A percentile compares a stretch with the other conserved stretches of the same genome.
Evolutionary conservation across 805 yeast genomes (phyloP).

Genomic region (Lipomyces sp.): DNA sequence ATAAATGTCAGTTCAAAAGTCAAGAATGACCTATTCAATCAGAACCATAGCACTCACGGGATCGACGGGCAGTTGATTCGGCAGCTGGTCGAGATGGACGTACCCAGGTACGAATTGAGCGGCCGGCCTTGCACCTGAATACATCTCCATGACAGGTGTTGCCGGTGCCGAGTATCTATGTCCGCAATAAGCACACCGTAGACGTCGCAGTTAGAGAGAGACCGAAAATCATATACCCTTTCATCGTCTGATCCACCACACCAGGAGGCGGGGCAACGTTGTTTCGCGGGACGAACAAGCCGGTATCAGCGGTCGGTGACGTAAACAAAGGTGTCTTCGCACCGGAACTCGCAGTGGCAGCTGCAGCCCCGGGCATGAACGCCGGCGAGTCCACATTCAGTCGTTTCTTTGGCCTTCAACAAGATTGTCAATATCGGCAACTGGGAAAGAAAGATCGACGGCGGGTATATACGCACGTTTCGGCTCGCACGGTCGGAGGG

Average conservation of each 20-base stretch:
- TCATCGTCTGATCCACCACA: too few relatives aligned
- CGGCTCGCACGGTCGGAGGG: conserved; percentile 5
- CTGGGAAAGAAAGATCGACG: not conserved
- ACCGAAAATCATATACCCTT: too few relatives aligned
- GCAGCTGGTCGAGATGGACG: conserved; percentile 4
- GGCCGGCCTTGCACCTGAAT: conserved; percentile 1
- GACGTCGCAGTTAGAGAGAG: too few relatives aligned
- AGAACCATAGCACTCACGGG: not conserved
- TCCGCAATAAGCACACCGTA: too few relatives aligned
- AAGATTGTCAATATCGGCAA: not conserved
- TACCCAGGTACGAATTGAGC: conserved; percentile 15
- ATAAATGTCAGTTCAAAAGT: not conserved
- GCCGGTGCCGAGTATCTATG: too few relatives aligned
- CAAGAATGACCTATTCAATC: too few relatives aligned
- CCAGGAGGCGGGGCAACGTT: too few relatives aligned
- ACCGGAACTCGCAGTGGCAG: conserved; percentile 9
- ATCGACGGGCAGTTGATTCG: conserved; percentile 8
- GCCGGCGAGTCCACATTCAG: conserved; percentile 58
- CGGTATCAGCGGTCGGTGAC: conserved; percentile 27
- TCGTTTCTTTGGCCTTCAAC: conserved; percentile 39
- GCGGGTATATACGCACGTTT: conserved; percentile 8
- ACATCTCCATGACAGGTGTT: not conserved
- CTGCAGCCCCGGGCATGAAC: conserved; percentile 45
- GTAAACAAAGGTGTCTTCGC: conserved; percentile 8
- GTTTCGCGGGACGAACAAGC: conserved; percentile 38